Conservation (phyloP, 2,329 filamentous ascomycete genomes). For the Colletotrichum simmondsii region DNA sequence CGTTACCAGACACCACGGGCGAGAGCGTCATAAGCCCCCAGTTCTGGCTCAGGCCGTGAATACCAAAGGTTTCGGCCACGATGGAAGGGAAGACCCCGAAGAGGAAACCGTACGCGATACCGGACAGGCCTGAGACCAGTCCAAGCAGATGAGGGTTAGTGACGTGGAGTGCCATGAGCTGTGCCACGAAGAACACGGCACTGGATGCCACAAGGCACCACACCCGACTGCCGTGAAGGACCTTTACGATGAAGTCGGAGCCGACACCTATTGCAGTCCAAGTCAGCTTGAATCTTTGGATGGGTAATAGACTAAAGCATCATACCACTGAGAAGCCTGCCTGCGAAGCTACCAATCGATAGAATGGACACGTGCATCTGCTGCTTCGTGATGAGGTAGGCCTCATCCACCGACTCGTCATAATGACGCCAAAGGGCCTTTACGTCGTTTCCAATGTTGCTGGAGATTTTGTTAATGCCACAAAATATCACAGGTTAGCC, state of each 20-base stretch:
- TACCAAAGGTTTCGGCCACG: constrained; percentile 89
- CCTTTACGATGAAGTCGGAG: constrained; percentile 89
- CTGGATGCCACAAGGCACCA: constrained; percentile 90
- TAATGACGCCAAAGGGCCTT: constrained; percentile 90
- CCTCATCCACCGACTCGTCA: constrained; percentile 76
- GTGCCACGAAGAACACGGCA: constrained; percentile 81
- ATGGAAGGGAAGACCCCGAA: constrained; percentile 95
- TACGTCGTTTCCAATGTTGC: constrained; percentile 93
- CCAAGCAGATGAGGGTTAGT: constrained; percentile 81
- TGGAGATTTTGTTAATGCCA: constrained; percentile 52
- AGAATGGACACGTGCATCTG: constrained; percentile 94
- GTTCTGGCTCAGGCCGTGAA: constrained; percentile 89
- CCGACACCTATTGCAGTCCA: constrained; percentile 72
- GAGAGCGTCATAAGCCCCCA: constrained; percentile 96
- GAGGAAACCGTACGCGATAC: constrained; percentile 90
- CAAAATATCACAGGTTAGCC: neutral
- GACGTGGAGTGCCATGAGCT: constrained; percentile 80
- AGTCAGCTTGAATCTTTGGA: neutral
- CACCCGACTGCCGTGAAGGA: constrained; percentile 81
- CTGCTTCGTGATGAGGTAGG: constrained; percentile 83
- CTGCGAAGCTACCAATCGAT: constrained; percentile 87
- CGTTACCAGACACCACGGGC: constrained; percentile 86
- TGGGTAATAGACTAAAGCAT: neutral
- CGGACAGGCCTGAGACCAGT: constrained; percentile 84
- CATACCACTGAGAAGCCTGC: constrained; percentile 79